Conservation (phyloP, 208 protist species). For the Trypanosoma caninum region DNA sequence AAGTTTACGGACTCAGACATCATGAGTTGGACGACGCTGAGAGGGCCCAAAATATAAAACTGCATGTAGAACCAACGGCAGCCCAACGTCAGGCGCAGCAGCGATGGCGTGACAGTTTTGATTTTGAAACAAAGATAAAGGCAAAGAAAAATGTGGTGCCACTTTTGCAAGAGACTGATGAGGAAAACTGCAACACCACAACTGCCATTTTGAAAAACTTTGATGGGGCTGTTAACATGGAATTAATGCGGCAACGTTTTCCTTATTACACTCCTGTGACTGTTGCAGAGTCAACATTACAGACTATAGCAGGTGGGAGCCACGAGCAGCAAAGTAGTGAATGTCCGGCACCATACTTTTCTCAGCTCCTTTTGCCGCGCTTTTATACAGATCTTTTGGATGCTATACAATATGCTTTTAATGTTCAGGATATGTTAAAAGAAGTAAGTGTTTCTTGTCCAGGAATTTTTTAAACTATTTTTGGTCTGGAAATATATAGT, state of each 20-base stretch:
- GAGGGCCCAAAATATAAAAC: not conserved
- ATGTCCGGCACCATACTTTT: constrained; percentile 5
- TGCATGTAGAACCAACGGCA: not conserved
- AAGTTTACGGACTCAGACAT: constrained; percentile 58
- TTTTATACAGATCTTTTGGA: constrained; percentile 64
- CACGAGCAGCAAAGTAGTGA: not conserved
- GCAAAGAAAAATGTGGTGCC: not conserved
- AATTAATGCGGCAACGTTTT: constrained; percentile 24
- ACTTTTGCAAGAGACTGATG: not conserved
- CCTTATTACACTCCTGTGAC: constrained; percentile 66
- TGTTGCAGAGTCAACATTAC: constrained; percentile 67
- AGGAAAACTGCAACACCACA: not conserved
- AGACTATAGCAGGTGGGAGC: not conserved
- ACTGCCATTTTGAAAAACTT: not conserved
- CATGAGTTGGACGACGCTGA: not conserved
- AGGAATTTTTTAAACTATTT: constrained; percentile 1
- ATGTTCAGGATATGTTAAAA: constrained; percentile 45
- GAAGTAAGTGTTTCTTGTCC: constrained; percentile 21
- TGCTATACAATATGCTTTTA: constrained; percentile 56
- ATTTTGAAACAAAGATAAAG: not conserved
- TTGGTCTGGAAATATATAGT: not conserved
- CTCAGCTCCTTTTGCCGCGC: constrained; percentile 54
- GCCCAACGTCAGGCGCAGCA: not conserved
- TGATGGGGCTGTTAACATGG: not conserved
- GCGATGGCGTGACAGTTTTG: not conserved